Evolutionary conservation across 1,284 basidiomycete genomes (phyloP), one percentile per base, ranked within the genome.

Genomic region (Cryptococcus neoformans): DNA sequence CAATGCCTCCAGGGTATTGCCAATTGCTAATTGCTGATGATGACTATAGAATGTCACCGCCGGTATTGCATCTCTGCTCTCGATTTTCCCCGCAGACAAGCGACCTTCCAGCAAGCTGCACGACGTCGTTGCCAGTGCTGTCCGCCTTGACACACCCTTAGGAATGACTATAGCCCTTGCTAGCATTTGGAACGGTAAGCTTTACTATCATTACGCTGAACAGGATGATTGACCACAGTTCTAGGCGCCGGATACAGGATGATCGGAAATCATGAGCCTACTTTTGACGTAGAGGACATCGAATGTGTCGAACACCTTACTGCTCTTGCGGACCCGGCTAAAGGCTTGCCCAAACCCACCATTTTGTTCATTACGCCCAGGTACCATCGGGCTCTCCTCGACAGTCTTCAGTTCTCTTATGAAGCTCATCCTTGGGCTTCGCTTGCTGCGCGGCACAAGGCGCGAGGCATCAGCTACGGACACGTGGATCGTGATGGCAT

Each of bases 81-180:
- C 76, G 7, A 46, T 71, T 21, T 78, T 77, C 67, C 75, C 77
- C 14, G 73, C 75, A 0, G 72, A 77, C 63, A 78, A 78, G 56
- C 67, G 77, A 14, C 77, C 75, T 0, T 65, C 69, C 0, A 51
- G 64, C 0, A 55, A 51, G 14, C 45, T 60, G n/a, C 58, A 61
- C 17, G 77, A 78, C 59, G 60, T 67, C 9, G 66, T 78, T 3
- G 74, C 65, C 3, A 70, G 64, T 39, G 62, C 63, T 14, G 53
- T 76, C 9, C 60, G 62, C n/a, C 57, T 78, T 7, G 62, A 68
- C 49, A 68, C 71, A 17, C 76, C 77, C 0, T 64, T 78, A 35
- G 77, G 77, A 0, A 69, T 78, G 65, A 66, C 70, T 1, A 57
- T 78, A 6, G 73, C 73, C 11, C 58, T 78, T 2, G 70, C 72